Base-by-base conservation (phyloP, 371 early-diverging fungal genomes). In the Parasitella parasitica region DNA sequence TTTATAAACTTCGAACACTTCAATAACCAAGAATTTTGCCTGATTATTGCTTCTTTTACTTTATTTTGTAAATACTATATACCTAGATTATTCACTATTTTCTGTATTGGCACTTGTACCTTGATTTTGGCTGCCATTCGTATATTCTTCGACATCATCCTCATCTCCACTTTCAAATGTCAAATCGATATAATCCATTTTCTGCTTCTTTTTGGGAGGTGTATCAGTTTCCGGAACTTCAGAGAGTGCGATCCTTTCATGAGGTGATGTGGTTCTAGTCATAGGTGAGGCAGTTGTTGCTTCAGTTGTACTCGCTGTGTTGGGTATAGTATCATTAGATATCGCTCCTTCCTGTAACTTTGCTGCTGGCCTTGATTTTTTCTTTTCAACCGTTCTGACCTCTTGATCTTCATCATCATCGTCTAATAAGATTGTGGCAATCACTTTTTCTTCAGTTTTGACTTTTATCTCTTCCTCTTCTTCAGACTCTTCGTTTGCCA, bases 181-280 rank as follows among this genome's bases (percentile, higher is more conserved):
- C 46, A 90, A 70, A 58, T 90, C 89, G 26, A 90, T 86, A n/a
- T 85, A 69, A 62, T 69, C 63, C 11, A 68, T 18, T 20, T 54
- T 67, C 34, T 57, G 54, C 22, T 30, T 64, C 24, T 39, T 43
- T 13, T 32, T 32, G 24, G 36, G 18, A 13, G 18, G 50, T 37
- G 53, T 51, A 60, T 66, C 53, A 60, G 20, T 59, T 28, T 48
- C 46, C 8, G 51, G 43, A 13, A 12, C 36, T 12, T 39, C 28
- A 28, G 20, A 39, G 11, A 39, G 2, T 28, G 28, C 13, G 4
- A 12, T 28, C 12, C 39, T 8, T 30, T 41, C 39, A 9, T 16
- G 16, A 8, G 56, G n/a, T 28, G 27, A 4, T 0, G 27, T 13
- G 2, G 41, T 43, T 24, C 13, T 28, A 13, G 56, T 6, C 4